Conservation (phyloP, 208 protist genomes). For the Herpetomonas tarakana region DNA sequence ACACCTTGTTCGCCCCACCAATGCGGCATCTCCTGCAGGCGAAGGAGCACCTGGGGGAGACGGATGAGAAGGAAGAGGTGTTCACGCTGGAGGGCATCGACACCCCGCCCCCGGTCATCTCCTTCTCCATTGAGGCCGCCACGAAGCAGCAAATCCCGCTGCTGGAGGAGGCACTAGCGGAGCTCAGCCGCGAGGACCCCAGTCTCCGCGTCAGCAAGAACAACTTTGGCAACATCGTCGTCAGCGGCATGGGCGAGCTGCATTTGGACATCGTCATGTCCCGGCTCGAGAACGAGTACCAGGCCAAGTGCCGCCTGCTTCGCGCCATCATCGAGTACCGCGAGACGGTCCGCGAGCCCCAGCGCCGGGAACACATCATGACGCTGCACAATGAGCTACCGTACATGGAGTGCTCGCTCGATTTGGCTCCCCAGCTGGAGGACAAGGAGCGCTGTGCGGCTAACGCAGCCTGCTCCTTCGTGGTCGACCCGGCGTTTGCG, state of each 20-base stretch:
- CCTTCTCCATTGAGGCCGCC: conserved; percentile 92
- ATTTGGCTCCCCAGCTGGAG: conserved; percentile 40
- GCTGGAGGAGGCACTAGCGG: conserved; percentile 90
- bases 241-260: conserved; percentile 96
- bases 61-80: conserved; percentile 37
- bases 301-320: conserved; percentile 83
- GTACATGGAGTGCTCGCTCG: conserved; percentile 60
- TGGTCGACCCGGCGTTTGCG: conserved; percentile 38
- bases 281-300: conserved; percentile 92
- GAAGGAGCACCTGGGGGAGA: conserved; percentile 18
- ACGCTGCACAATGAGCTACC: conserved; percentile 53
- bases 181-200: conserved; percentile 94
- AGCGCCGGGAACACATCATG: conserved; percentile 20
- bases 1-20: conserved; percentile 68
- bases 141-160: conserved; percentile 74
- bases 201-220: conserved; percentile 88
- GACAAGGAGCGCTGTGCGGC: conserved; percentile 24
- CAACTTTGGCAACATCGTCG: conserved; percentile 90
- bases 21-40: conserved; percentile 28
- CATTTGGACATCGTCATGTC: conserved; percentile 95
- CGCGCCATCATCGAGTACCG: conserved; percentile 87
- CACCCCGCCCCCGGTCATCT: conserved; percentile 96
- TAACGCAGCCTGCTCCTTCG: conserved; percentile 34
- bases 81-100: conserved; percentile 82
- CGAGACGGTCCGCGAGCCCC: conserved; percentile 42